These are phyloP conservation scores for Brassica nigra DNA, from an alignment of 345 rosid genomes.

Conservation along the genomic window DNA sequence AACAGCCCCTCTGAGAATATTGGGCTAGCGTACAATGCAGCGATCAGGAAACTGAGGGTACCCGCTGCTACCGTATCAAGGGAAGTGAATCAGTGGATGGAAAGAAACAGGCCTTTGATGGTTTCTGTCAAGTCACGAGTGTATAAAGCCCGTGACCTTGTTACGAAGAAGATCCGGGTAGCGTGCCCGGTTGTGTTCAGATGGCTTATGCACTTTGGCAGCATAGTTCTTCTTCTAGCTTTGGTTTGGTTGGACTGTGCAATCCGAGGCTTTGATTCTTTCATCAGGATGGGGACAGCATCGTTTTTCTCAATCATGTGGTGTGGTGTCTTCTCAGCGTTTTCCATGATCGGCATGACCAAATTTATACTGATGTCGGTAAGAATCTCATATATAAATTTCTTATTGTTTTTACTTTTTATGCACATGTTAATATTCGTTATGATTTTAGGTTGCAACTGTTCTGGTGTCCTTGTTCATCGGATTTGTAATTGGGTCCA, in stretches of 20 bases:
- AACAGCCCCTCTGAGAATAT: constrained; percentile 51
- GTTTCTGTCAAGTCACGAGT: constrained; percentile 42
- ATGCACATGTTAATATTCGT: constrained; percentile 1
- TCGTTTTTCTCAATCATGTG: constrained; percentile 82
- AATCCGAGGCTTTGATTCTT: constrained; percentile 82
- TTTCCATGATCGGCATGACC: constrained; percentile 75
- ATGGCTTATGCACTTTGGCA: constrained; percentile 71
- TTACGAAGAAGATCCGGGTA: constrained; percentile 50
- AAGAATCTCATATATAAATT: constrained; percentile 39
- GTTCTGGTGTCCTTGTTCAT: constrained; percentile 60
- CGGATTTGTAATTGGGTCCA: constrained; percentile 64
- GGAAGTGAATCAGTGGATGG: constrained; percentile 57
- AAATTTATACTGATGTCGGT: constrained; percentile 76
- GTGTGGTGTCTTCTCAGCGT: constrained; percentile 82
- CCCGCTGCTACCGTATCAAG: constrained; percentile 43
- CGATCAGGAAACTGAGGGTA: constrained; percentile 51
- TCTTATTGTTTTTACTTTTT: constrained; percentile 8
- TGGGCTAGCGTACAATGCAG: constrained; percentile 49
- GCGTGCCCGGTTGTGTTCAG: constrained; percentile 63
- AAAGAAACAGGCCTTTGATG: constrained; percentile 61
- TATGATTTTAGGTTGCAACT: constrained; percentile 57
- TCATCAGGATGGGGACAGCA: constrained; percentile 81
- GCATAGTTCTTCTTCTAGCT: constrained; percentile 64
- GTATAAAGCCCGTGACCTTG: constrained; percentile 51
- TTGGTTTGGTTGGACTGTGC: constrained; percentile 91